A percentile compares a stretch with the other conserved stretches of the same genome.
phyloP scores from a whole-genome alignment of 345 rosid species.

The Raphanus sativus region DNA sequence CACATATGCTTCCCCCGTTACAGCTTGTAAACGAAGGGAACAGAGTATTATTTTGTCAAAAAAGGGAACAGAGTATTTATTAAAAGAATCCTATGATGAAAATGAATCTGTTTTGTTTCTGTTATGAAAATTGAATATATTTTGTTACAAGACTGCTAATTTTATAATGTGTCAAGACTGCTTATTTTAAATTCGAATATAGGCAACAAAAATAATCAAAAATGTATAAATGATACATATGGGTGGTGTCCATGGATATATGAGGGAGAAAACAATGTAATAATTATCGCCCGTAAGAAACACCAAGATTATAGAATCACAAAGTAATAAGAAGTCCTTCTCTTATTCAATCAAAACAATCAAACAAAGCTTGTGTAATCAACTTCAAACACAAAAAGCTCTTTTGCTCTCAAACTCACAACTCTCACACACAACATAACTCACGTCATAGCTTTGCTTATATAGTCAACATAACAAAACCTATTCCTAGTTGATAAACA shows the following conservation, averaged over 20 bases:
- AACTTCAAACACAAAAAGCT: too few species aligned
- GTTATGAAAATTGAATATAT: background rate
- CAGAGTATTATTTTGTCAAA: too few species aligned
- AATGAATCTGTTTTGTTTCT: background rate
- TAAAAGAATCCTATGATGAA: background rate
- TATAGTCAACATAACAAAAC: too few species aligned
- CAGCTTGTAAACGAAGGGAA: slow-evolving; percentile 9
- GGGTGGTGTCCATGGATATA: background rate
- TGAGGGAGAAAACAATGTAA: background rate
- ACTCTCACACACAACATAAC: too few species aligned
- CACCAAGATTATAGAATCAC: slow-evolving; percentile 3
- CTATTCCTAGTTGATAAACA: too few species aligned
- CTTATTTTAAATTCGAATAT: background rate
- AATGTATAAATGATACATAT: background rate
- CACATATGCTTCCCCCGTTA: slow-evolving; percentile 11
- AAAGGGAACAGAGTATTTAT: background rate
- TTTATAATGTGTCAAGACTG: background rate
- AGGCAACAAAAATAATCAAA: background rate
- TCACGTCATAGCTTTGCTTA: too few species aligned
- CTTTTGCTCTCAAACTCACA: too few species aligned
- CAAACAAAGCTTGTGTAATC: too few species aligned
- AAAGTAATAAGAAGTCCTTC: too few species aligned
- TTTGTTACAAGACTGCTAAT: too few species aligned
- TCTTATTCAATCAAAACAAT: too few species aligned
- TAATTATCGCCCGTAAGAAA: slow-evolving; percentile 26